Base-by-base conservation (phyloP, 768 basidiomycete genomes). In the Pulveroboletus sp. region DNA sequence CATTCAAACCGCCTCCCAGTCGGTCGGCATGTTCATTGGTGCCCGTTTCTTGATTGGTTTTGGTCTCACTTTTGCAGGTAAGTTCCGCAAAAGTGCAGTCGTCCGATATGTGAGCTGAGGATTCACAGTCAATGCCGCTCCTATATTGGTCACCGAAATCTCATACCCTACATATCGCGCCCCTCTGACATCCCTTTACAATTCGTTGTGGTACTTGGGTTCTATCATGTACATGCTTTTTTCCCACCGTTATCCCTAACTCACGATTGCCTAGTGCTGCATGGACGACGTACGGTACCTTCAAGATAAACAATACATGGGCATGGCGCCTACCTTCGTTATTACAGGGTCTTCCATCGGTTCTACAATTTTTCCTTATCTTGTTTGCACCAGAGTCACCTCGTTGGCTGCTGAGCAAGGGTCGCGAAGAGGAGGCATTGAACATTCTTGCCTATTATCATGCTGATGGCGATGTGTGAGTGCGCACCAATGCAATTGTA, bases 141-240 rank as follows among this genome's bases (percentile, higher is more conserved):
- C 91, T 14, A 79, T 91, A 74, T 71, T 93, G 68, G 80, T 92
- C 49, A 85, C 88, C 39, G 91, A 93, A 67, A 69, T 93, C 24
- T 77, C 90, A 1, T 92, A 91, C 67, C 90, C 90, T 13, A 73
- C 79, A 2, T 83, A 94, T 66, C 89, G 91, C 55, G 85, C 82
- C 12, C 82, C 81, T 17, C 67, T 93, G 51, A 92, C 87, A 10
- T 83, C 87, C 1, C 70, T 81, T 41, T 90, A 87, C 73, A 89
- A 90, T 75, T 82, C 86, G 20, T 80, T 90, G 51, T 92, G 90
- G 89, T 89, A 89, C 61, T 84, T 85, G 16, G 90, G 90, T 46
- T 77, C 87, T 50, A 88, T 90, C 63, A 62, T 90, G 81, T 81
- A 50, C 39, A 78, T 72, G n/a, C n/a, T 72, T 34, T 46, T 42